phyloP scores from a whole-genome alignment of 768 basidiomycete genomes.

The Leccinum uliginosum region DNA sequence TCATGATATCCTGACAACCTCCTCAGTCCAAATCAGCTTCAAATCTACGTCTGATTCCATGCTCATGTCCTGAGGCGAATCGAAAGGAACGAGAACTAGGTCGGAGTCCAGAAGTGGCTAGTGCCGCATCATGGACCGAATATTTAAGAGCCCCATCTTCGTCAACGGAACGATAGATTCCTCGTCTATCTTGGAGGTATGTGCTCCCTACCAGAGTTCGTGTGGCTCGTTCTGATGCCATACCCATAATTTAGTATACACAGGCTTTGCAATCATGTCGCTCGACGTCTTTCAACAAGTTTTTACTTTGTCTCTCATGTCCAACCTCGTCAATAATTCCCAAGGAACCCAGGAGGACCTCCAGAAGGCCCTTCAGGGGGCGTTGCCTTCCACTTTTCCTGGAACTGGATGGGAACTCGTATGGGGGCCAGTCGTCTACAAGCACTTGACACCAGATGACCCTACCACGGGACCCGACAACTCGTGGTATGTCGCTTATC shows the following conservation, averaged over 20 bases:
- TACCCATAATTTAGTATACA: background rate
- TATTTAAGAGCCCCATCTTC: background rate
- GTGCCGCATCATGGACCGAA: background rate
- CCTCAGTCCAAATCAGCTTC: too few species aligned
- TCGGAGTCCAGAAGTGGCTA: background rate
- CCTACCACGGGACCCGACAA: constrained; percentile 4
- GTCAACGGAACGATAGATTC: background rate
- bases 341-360: background rate
- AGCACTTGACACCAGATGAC: background rate
- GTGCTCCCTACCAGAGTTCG: background rate
- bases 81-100: background rate
- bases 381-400: background rate
- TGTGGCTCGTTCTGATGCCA: background rate
- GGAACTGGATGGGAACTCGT: constrained; percentile 1
- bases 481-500: constrained; percentile 12
- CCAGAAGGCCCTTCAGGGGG: background rate
- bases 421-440: constrained; percentile 13
- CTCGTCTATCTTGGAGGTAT: background rate
- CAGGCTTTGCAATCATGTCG: background rate
- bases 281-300: background rate
- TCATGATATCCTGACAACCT: too few species aligned
- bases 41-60: too few species aligned
- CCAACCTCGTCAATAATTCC: background rate
- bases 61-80: background rate
- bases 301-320: background rate